These are phyloP conservation scores for Brassica nigra DNA, from an alignment of 345 rosid species.

Conservation along the genomic window DNA sequence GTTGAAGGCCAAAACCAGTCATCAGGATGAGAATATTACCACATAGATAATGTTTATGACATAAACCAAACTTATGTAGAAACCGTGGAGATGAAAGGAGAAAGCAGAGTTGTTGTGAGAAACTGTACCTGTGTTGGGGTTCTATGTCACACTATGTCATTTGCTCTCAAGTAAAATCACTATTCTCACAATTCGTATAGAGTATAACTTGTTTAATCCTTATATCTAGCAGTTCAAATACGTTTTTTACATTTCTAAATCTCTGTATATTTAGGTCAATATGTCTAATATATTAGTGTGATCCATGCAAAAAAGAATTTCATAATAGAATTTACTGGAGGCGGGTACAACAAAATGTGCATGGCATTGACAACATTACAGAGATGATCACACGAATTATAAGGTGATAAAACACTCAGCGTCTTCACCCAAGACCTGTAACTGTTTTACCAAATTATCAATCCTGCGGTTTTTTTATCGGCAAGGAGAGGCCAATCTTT, in stretches of 20 bases:
- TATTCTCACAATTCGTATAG: neutral
- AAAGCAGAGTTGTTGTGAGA: neutral
- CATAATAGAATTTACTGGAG: neutral
- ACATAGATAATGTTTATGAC: neutral
- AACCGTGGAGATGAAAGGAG: neutral
- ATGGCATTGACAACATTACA: constrained; percentile 17
- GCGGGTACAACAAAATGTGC: constrained; percentile 1
- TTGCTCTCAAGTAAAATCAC: neutral
- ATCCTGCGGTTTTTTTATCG: too few relatives aligned
- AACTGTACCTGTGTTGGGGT: neutral
- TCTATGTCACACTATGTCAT: neutral
- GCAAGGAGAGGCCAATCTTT: too few relatives aligned
- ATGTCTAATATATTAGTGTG: neutral
- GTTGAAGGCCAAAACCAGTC: constrained; percentile 37
- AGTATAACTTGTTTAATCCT: neutral
- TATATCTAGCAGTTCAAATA: neutral
- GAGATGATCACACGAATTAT: neutral
- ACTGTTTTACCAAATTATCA: too few relatives aligned
- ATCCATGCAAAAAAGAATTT: neutral
- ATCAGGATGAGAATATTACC: constrained; percentile 29
- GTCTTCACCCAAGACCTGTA: too few relatives aligned
- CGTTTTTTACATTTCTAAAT: neutral
- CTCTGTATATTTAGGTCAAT: neutral
- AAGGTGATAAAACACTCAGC: neutral
- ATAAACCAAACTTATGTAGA: neutral